phyloP scores from a whole-genome alignment of 345 rosid species.

The Luvunga scandens region DNA sequence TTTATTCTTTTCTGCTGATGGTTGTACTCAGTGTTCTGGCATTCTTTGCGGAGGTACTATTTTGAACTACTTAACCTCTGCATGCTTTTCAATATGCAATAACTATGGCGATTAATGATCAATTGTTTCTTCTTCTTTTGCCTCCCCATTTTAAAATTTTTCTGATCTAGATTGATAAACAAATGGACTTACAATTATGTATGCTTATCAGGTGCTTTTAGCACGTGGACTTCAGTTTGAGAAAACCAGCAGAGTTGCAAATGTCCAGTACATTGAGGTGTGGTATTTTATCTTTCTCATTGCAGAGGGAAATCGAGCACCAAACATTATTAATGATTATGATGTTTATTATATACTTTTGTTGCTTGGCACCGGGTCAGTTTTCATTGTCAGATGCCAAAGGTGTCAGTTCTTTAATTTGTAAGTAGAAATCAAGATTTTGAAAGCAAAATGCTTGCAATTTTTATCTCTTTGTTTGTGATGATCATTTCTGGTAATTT shows the following conservation, averaged over 20 bases:
- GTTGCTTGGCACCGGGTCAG: not conserved
- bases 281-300: not conserved
- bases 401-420: not conserved
- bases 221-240: conserved; percentile 93
- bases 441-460: not conserved
- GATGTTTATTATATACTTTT: not conserved
- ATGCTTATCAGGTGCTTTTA: conserved; percentile 52
- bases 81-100: conserved; percentile 8
- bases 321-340: not conserved
- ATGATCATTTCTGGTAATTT: not conserved
- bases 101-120: not conserved
- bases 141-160: not conserved
- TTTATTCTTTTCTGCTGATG: conserved; percentile 52
- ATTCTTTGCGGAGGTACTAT: conserved; percentile 72
- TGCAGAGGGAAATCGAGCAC: not conserved
- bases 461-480: not conserved
- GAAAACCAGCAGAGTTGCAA: conserved; percentile 74
- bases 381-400: not conserved
- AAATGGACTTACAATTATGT: conserved; percentile 8
- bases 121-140: not conserved
- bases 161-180: not conserved
- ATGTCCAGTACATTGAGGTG: conserved; percentile 71
- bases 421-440: not conserved
- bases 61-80: not conserved
- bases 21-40: conserved; percentile 60